phyloP scores from a whole-genome alignment of 169 alveolate genomes.

The Plasmodium adleri region DNA sequence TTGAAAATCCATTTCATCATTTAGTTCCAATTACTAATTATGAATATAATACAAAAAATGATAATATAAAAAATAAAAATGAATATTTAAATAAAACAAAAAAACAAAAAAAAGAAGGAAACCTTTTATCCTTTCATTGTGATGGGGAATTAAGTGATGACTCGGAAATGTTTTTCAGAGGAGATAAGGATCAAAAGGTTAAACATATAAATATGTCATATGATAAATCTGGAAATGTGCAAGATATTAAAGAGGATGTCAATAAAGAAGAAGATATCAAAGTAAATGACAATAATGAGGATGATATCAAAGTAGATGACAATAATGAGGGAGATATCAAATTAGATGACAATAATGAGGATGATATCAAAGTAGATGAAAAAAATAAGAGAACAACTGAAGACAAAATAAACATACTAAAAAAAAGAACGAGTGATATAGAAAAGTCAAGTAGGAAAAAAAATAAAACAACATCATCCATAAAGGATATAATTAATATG shows the following conservation, averaged over 20 bases:
- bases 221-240: not conserved
- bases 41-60: conserved; percentile 28
- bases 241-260: not conserved
- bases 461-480: conserved; percentile 11
- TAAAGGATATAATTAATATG: conserved; percentile 8
- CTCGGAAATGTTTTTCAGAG: not conserved
- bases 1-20: conserved; percentile 84
- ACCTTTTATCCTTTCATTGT: conserved; percentile 79
- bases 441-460: conserved; percentile 65
- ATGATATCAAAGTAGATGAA: not conserved
- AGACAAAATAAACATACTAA: conserved; percentile 73
- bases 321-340: not conserved
- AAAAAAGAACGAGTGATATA: conserved; percentile 83
- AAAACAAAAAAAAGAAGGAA: conserved; percentile 37
- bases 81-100: not conserved
- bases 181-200: not conserved
- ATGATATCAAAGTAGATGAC: not conserved
- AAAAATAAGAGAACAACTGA: not conserved
- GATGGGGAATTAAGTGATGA: conserved; percentile 9
- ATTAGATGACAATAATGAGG: not conserved
- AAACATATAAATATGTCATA: not conserved
- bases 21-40: conserved; percentile 74
- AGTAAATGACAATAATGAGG: not conserved
- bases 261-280: not conserved
- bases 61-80: not conserved